Conservation (phyloP, 1,284 basidiomycete genomes). For the Microbotryum silenes-acaulis region DNA sequence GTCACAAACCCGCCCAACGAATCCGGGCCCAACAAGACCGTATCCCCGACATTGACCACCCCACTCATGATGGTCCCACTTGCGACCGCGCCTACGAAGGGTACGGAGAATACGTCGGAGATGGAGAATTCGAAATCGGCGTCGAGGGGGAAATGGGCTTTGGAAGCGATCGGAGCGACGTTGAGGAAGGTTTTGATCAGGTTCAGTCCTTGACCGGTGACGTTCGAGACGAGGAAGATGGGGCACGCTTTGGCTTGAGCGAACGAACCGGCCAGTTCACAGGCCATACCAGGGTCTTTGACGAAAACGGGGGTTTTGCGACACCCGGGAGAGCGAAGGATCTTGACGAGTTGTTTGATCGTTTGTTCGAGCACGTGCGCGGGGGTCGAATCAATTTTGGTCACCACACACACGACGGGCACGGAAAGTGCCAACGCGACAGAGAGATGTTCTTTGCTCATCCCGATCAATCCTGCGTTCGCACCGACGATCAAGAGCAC, state of each 20-base stretch:
- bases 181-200: conserved; percentile 42
- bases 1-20: conserved; percentile 79
- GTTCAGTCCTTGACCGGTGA: conserved; percentile 58
- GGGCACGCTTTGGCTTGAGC: conserved; percentile 55
- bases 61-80: conserved; percentile 62
- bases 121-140: conserved; percentile 58
- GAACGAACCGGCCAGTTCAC: conserved; percentile 67
- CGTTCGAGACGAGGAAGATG: conserved; percentile 80
- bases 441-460: conserved; percentile 86
- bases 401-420: conserved; percentile 87
- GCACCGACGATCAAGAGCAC: conserved; percentile 93
- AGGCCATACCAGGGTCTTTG: conserved; percentile 52
- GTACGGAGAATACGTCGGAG: conserved; percentile 57
- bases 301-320: conserved; percentile 45
- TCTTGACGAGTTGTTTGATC: conserved; percentile 84
- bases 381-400: conserved; percentile 98
- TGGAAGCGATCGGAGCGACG: conserved; percentile 26
- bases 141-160: conserved; percentile 35
- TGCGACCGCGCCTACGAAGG: conserved; percentile 91
- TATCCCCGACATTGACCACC: conserved; percentile 46
- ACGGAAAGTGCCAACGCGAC: conserved; percentile 89
- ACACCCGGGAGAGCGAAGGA: conserved; percentile 82
- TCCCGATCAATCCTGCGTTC: conserved; percentile 89
- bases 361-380: conserved; percentile 82
- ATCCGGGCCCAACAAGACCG: conserved; percentile 83